These are phyloP conservation scores for Pseudomonodictys pantanalensis DNA, from an alignment of 495 filamentous ascomycete genomes.

Conservation along the genomic window DNA sequence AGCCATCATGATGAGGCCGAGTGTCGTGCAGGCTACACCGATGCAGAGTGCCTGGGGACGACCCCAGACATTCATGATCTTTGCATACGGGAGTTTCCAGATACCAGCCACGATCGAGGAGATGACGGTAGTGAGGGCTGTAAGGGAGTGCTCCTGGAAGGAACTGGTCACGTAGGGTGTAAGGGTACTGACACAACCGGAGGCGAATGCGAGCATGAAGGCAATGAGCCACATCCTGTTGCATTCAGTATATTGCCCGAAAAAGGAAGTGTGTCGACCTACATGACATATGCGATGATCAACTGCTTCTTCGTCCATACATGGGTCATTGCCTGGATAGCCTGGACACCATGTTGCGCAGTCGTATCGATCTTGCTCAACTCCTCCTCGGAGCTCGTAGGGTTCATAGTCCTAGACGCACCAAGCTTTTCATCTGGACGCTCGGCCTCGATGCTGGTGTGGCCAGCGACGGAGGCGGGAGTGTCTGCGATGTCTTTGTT, in stretches of 20 bases:
- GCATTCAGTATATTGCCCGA: neutral
- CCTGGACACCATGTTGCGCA: slow-evolving; percentile 46
- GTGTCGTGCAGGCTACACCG: slow-evolving; percentile 40
- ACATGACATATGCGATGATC: slow-evolving; percentile 46
- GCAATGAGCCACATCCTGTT: slow-evolving; percentile 50
- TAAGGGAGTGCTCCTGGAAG: slow-evolving; percentile 38
- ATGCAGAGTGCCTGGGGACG: slow-evolving; percentile 51
- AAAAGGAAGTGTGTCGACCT: neutral
- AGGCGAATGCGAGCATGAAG: slow-evolving; percentile 49
- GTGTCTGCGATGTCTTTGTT: slow-evolving; percentile 6
- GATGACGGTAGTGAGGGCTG: slow-evolving; percentile 40
- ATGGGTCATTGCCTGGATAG: slow-evolving; percentile 47
- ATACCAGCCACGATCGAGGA: slow-evolving; percentile 59
- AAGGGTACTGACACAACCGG: slow-evolving; percentile 20
- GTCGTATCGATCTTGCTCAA: slow-evolving; percentile 15
- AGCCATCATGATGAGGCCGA: slow-evolving; percentile 52
- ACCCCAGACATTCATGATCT: slow-evolving; percentile 65
- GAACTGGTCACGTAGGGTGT: slow-evolving; percentile 36
- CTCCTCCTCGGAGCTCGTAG: slow-evolving; percentile 5
- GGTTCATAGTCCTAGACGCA: neutral
- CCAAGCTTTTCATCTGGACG: slow-evolving; percentile 4
- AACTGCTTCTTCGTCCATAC: slow-evolving; percentile 46
- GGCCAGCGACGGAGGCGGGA: slow-evolving; percentile 1
- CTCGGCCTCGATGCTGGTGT: slow-evolving; percentile 5
- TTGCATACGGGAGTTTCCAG: slow-evolving; percentile 59